Percentiles rank a stretch among this genome's conserved stretches.
Conservation (phyloP, 2,329 filamentous ascomycete species). For the Pseudomassariella vexata region DNA sequence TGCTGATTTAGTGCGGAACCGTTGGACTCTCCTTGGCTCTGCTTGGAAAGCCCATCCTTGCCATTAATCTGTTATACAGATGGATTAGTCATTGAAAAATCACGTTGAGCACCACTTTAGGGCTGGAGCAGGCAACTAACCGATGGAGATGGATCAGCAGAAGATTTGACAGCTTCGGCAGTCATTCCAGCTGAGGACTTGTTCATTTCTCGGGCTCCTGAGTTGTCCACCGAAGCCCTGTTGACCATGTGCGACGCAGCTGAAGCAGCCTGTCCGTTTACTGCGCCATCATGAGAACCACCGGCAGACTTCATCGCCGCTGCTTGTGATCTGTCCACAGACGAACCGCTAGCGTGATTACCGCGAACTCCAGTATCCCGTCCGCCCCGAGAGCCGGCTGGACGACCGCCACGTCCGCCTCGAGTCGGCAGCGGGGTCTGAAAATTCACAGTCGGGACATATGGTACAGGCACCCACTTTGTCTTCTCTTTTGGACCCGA, state of each 20-base stretch:
- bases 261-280: slow-evolving; percentile 18
- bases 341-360: slow-evolving; percentile 11
- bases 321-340: slow-evolving; percentile 1
- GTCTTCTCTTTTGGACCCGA: slow-evolving; percentile 58
- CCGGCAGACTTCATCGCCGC: not conserved
- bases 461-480: slow-evolving; percentile 79
- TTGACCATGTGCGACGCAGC: slow-evolving; percentile 33
- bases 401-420: slow-evolving; percentile 40
- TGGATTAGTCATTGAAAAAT: not conserved
- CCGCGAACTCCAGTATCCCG: slow-evolving; percentile 17
- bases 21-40: not conserved
- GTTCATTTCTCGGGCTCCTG: slow-evolving; percentile 36
- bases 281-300: slow-evolving; percentile 3
- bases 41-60: slow-evolving; percentile 4
- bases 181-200: slow-evolving; percentile 30
- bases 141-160: slow-evolving; percentile 16
- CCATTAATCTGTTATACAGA: slow-evolving; percentile 3
- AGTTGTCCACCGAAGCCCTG: slow-evolving; percentile 36
- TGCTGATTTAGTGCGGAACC: slow-evolving; percentile 2
- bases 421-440: slow-evolving; percentile 69
- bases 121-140: slow-evolving; percentile 35
- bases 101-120: too few species aligned
- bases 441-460: slow-evolving; percentile 80
- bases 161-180: slow-evolving; percentile 36
- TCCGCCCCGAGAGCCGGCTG: slow-evolving; percentile 20